These are phyloP conservation scores for Emmonsia crescens DNA, from an alignment of 2,329 filamentous ascomycete genomes.

Conservation along the genomic window DNA sequence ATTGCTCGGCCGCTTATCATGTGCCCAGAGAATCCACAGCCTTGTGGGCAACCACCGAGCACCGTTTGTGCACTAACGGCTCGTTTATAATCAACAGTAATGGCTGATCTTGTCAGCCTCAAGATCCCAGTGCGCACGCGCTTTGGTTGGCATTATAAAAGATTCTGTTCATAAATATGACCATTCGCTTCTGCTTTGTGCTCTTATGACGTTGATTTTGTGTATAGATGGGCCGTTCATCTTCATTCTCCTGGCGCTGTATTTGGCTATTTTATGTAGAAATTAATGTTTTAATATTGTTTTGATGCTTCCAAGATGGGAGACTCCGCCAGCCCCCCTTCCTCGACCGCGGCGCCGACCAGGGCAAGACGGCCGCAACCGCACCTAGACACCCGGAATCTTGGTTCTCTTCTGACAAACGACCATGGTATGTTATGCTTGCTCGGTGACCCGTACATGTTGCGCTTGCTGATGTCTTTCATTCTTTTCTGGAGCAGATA, in stretches of 20 bases:
- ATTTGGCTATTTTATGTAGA: neutral
- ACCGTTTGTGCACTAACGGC: neutral
- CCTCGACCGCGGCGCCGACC: neutral
- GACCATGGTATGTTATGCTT: slow-evolving; percentile 3
- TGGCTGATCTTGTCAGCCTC: neutral
- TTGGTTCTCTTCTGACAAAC: slow-evolving; percentile 4
- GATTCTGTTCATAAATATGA: neutral
- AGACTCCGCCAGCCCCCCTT: neutral
- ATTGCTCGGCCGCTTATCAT: neutral
- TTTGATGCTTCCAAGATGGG: neutral
- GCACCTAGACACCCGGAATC: slow-evolving; percentile 7
- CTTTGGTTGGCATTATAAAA: neutral
- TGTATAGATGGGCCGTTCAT: neutral
- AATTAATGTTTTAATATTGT: neutral
- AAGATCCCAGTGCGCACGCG: neutral
- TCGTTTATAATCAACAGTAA: neutral
- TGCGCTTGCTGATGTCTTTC: neutral
- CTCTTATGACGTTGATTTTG: neutral
- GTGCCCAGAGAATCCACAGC: neutral
- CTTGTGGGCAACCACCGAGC: neutral
- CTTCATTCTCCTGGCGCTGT: neutral
- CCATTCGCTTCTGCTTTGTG: neutral
- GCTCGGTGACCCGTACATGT: neutral
- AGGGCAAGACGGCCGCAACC: neutral
- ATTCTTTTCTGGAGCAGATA: neutral